Base-by-base conservation (phyloP, 2,329 filamentous ascomycete genomes). In the Coleophoma eucalyptorum region DNA sequence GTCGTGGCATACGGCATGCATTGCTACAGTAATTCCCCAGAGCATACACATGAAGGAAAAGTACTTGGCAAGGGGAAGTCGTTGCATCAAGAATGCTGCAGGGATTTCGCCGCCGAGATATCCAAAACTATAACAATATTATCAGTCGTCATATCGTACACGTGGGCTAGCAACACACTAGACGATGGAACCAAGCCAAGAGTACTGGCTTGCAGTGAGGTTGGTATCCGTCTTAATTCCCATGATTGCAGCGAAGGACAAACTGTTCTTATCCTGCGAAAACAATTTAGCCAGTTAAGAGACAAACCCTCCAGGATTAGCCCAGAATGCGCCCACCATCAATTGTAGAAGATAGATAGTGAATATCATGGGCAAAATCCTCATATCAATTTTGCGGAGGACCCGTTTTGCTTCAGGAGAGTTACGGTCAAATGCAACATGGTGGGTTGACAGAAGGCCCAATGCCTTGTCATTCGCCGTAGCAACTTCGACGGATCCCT, bases 51-150 rank as follows among this genome's bases (percentile, higher is more conserved):
- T 81, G 49, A 75, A 70, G 0, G 77, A 78, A 2, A 76, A 80
- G 62, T 84, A 84, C 60, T 84, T 84, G 0, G 78, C 81, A 3
- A 84, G 61, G 1, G 81, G 81, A 3, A 84, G 63, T 1, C 73
- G 67, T 61, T 84, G 81, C 31, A 41, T n/a, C 21, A 53, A 33
- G 21, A 18, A 20, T 15, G 33, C 43, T 7, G 19, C 13, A 31
- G 50, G 50, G 40, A 51, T 51, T 37, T 47, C 42, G 8, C 16
- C 26, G 15, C 20, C 26, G 21, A 32, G 55, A 59, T 32, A 51
- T 68, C 68, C 69, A 44, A 72, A 71, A 49, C 42, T 44, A 10
- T 1, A 7, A n/a, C 6, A n/a, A n/a, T n/a, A n/a, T 12, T 15
- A 3, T 26, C 13, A 26, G 10, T 26, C 26, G 26, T 5, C 4